Conservation (phyloP, 257 asterid species). For the Petrea volubilis region DNA sequence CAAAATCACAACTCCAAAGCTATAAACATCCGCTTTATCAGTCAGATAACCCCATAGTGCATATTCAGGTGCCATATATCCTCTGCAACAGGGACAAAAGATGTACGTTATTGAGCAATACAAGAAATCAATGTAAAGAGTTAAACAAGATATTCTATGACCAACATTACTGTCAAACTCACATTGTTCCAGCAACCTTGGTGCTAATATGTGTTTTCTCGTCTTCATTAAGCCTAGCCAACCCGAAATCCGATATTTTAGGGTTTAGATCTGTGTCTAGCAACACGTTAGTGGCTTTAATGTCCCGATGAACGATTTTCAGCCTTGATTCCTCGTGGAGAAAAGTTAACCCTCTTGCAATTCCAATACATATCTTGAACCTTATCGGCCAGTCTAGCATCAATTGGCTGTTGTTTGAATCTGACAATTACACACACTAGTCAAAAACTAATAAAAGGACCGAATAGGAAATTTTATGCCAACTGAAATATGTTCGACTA, state of each 20-base stretch:
- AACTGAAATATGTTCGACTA: neutral
- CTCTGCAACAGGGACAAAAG: constrained; percentile 48
- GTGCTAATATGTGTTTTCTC: constrained; percentile 90
- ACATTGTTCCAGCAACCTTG: constrained; percentile 92
- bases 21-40: constrained; percentile 85
- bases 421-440: constrained; percentile 26
- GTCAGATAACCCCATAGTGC: constrained; percentile 94
- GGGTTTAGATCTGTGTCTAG: constrained; percentile 77
- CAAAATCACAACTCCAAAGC: constrained; percentile 79
- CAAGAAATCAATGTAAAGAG: neutral
- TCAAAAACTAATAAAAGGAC: neutral
- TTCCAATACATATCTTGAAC: constrained; percentile 73
- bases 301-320: constrained; percentile 92
- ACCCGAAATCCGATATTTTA: constrained; percentile 89
- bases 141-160: too few species aligned
- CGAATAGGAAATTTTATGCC: neutral
- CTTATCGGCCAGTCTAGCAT: constrained; percentile 83
- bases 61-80: constrained; percentile 97
- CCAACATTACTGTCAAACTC: constrained; percentile 28
- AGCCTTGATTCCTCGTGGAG: constrained; percentile 84
- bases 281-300: constrained; percentile 84
- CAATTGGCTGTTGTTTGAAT: constrained; percentile 52
- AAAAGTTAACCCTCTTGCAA: constrained; percentile 82
- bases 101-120: neutral
- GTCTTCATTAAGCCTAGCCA: constrained; percentile 86